A percentile compares a stretch with the other conserved stretches of the same genome.
Evolutionary conservation across 495 filamentous ascomycete genomes (phyloP).

Genomic region (Tuber borchii): DNA sequence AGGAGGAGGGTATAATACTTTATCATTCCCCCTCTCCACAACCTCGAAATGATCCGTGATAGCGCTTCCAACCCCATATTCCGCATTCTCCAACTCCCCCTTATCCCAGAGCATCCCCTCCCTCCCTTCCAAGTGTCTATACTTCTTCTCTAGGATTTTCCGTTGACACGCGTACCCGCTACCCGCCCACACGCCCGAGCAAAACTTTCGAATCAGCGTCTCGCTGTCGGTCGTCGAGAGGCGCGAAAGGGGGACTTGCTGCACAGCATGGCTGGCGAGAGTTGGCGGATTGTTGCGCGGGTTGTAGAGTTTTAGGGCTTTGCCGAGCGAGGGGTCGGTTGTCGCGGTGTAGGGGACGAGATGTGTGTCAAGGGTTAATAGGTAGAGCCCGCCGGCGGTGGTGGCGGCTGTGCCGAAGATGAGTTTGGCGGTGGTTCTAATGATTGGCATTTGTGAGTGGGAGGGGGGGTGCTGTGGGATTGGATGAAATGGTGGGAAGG

Average conservation of each 20-base stretch:
- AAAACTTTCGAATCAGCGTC: not conserved
- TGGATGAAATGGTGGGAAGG: not conserved
- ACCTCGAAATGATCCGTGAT: conserved; percentile 76
- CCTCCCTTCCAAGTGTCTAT: not conserved
- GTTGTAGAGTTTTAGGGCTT: not conserved
- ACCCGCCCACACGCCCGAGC: not conserved
- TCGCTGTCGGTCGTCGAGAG: not conserved
- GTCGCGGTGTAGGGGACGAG: not conserved
- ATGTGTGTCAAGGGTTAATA: not conserved
- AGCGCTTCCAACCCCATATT: conserved; percentile 57
- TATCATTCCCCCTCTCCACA: conserved; percentile 56
- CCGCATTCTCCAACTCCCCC: conserved; percentile 50
- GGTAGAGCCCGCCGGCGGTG: not conserved
- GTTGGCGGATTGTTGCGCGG: not conserved
- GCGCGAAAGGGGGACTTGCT: not conserved
- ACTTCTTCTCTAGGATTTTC: not conserved
- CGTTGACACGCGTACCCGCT: not conserved
- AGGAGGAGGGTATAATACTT: conserved; percentile 8
- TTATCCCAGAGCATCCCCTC: conserved; percentile 51
- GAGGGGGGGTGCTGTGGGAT: conserved; percentile 1
- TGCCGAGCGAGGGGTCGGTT: not conserved
- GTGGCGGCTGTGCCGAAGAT: not conserved
- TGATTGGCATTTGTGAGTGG: not conserved
- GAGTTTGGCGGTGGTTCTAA: not conserved
- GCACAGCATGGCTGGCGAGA: not conserved